Evolutionary conservation across 163 green algal genomes (phyloP), one percentile per base, ranked within the genome.

Genomic region (Scenedesmus sp.): DNA sequence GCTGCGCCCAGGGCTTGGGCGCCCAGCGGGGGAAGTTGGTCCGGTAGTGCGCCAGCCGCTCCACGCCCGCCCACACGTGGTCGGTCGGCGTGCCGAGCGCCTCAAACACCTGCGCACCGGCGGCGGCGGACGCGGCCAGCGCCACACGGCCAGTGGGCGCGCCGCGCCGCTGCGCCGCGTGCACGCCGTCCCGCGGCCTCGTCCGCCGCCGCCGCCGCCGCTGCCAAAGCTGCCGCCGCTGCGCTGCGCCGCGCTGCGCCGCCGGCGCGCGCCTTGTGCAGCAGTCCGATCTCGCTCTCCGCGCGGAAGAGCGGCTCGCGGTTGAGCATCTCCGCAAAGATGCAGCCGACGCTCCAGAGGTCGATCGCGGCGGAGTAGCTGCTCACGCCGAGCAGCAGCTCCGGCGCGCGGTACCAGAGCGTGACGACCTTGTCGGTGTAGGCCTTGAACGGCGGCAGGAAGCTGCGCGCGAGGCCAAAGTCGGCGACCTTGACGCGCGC

Each of bases 361-460:
- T 97, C 92, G 11, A 97, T 85, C 2, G 87, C 74, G 17, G 76
- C 64, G 18, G 70, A 82, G 81, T 96, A 96, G 63, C 78, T 66
- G 29, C 65, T 67, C 1, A 78, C 36, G 4, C 92, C 91, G 45
- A 96, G 85, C 71, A 96, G 76, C 29, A 96, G 82, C 78, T 96
- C 91, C 9, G 92, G 92, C 17, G 92, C 88, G n/a, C 92, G 86
- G 80, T 96, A 90, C 90, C 91, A 96, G 53, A 96, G 78, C 33
- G 92, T 96, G n/a, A 96, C 91, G 42, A 96, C 91, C 87, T 96
- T 89, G 77, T 95, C 91, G 4, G 93, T 98, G 84, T 95, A 96
- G 0, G 88, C 80, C 13, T 92, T 83, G 26, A 83, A 84, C 67
- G 82, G 91, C 72, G 70, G 87, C 81, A 90, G 72, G 81, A 94